Percentiles rank a stretch among this genome's conserved stretches.
These are phyloP conservation scores for Metschnikowia gelsemii DNA, from an alignment of 805 yeast genomes.

Conservation along the genomic window DNA sequence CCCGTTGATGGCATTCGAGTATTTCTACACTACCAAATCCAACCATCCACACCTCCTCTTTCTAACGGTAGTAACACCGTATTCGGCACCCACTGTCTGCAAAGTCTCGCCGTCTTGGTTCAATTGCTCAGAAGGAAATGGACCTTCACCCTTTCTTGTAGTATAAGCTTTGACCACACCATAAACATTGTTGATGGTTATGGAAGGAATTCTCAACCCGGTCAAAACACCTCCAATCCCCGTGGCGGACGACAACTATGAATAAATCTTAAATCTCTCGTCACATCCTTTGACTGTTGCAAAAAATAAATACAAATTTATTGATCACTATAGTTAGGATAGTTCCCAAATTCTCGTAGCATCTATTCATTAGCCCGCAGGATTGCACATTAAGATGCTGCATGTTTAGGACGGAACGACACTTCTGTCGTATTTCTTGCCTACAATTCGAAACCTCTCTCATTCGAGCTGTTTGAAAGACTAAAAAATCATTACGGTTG, in stretches of 20 bases:
- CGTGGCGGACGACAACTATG: conserved; percentile 88
- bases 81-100: conserved; percentile 92
- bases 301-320: too few species aligned
- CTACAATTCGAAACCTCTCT: too few species aligned
- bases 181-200: conserved; percentile 69
- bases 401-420: too few species aligned
- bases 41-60: conserved; percentile 99
- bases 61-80: conserved; percentile 97
- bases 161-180: conserved; percentile 99
- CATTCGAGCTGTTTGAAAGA: too few species aligned
- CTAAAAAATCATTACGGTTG: too few species aligned
- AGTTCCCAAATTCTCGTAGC: too few species aligned
- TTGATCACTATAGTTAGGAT: too few species aligned
- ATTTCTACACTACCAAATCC: conserved; percentile 90
- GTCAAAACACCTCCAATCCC: conserved; percentile 98
- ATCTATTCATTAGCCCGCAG: too few species aligned
- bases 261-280: too few species aligned
- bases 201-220: conserved; percentile 96
- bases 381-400: too few species aligned
- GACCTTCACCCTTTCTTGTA: conserved; percentile 98
- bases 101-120: conserved; percentile 82
- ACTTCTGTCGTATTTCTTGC: too few species aligned
- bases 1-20: conserved; percentile 89
- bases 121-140: conserved; percentile 97
- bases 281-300: too few species aligned